Evolutionary conservation across 2,329 filamentous ascomycete species (phyloP), one percentile per base, ranked within the genome.

Genomic region (Dothistroma pini): DNA sequence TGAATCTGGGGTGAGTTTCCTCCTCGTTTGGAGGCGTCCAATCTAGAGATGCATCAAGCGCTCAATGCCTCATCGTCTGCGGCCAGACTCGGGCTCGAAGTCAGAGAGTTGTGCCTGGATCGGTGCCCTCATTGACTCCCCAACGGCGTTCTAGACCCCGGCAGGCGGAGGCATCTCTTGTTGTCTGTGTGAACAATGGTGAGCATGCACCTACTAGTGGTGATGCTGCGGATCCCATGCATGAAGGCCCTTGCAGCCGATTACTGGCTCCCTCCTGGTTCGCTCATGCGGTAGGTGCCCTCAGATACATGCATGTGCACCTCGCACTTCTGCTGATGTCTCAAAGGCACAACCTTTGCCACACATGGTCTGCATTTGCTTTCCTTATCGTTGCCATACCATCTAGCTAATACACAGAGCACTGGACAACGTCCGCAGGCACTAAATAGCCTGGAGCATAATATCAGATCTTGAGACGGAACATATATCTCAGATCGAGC

Each of bases 221-320:
- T 59, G 51, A 57, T 48, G 35, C 29, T 58, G 56, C 56, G 54
- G 47, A 31, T 44, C 56, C 31, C 56, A 38, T 59, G 60, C 60
- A 59, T 58, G 52, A 21, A 41, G 52, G 54, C 54, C 62, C 62
- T 60, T 60, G 59, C 62, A 62, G 35, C 47, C 53, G 38, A 16
- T 49, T 41, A 53, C 55, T 34, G n/a, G 49, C 31, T 49, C 51
- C 34, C n/a, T 19, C 12, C 19, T 44, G 41, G 41, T 34, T 34
- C 50, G 34, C 56, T 47, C 58, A 50, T 50, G 53, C 57, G 58
- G 48, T 57, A 58, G 49, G 21, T 55, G 22, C 52, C 22, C 56
- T 54, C 25, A 54, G 35, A 55, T 57, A 53, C 32, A 59, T 60
- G 41, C 54, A 52, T 52, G 29, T 54, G 52, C 41, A 59, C 51